Base-by-base conservation (phyloP, 228 moss, liverwort and hornwort species). In the Sphagnum magellanicum region DNA sequence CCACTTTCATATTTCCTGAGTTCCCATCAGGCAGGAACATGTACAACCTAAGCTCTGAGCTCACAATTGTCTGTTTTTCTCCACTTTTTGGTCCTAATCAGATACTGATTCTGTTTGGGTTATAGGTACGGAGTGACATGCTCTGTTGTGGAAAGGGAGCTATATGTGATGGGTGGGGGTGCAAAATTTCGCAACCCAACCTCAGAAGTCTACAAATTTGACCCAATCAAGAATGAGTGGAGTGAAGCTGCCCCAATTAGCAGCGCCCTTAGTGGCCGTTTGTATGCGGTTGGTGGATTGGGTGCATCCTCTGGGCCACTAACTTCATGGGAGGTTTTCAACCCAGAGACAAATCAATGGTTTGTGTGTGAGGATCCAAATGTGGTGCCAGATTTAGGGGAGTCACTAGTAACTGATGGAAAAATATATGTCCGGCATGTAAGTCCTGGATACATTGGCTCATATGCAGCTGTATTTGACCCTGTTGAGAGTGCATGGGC, bases 251-350 rank as follows among this genome's bases (percentile, higher is more conserved):
- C 74, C 6, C 48, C 76, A 0, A 75, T 81, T 6, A 82, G 83
- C 16, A 82, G 80, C 52, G 79, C 81, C 48, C 79, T 83, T 17
- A 69, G 81, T 15, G 83, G 80, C 50, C 76, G 74, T 60, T 63
- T 89, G 74, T 89, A 75, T 50, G 88, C 85, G 14, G 82, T 89
- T 4, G 88, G 85, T 15, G 88, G 85, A 14, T 85, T 89, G 80
- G 88, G 88, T 1, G 74, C 66, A 13, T 73, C 77, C n/a, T 79
- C 70, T 6, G 80, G 70, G 16, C 70, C 63, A 52, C 53, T 83
- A 13, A 83, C 66, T 12, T 85, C 88, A 1, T 89, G 80, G 81
- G 88, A 89, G 62, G 80, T 83, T 12, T 89, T 80, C 46, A 77
- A 89, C 62, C 69, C 76, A 14, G 51, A 61, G 10, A 62, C 67